A percentile compares a stretch with the other conserved stretches of the same genome.
Evolutionary conservation across 73 alveolate species (phyloP).

Genomic region (Blepharisma stoltei): DNA sequence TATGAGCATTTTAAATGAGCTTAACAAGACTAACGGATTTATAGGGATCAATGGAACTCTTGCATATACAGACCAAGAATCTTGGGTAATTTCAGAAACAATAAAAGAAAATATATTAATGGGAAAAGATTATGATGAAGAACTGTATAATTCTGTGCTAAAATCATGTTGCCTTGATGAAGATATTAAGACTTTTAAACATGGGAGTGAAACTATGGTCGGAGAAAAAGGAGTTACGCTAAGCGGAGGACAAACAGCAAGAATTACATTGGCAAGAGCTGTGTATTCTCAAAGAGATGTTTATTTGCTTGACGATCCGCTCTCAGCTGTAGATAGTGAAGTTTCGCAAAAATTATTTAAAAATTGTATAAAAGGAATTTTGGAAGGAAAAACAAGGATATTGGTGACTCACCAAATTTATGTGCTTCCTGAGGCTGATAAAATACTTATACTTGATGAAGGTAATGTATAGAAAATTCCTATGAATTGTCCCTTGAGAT

Average conservation of each 20-base stretch:
- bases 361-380: conserved; percentile 50
- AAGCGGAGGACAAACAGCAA: conserved; percentile 72
- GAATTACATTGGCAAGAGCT: conserved; percentile 78
- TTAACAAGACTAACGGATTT: not conserved
- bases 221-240: conserved; percentile 67
- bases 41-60: not conserved
- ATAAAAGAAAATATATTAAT: conserved; percentile 61
- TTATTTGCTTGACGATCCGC: conserved; percentile 72
- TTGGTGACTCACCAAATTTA: conserved; percentile 25
- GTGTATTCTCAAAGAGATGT: conserved; percentile 66
- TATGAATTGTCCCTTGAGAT: too few relatives aligned
- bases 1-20: not conserved
- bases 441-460: conserved; percentile 46
- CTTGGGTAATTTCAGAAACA: conserved; percentile 45
- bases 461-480: too few relatives aligned
- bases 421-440: conserved; percentile 40
- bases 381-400: conserved; percentile 36
- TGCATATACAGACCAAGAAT: not conserved
- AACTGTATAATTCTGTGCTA: conserved; percentile 48
- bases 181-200: conserved; percentile 32
- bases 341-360: conserved; percentile 61
- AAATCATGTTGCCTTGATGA: conserved; percentile 54
- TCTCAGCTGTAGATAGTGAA: conserved; percentile 68
- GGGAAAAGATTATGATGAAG: conserved; percentile 51
- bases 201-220: conserved; percentile 59